phyloP scores from a whole-genome alignment of 2,329 filamentous ascomycete genomes.

The Aureobasidium namibiae region DNA sequence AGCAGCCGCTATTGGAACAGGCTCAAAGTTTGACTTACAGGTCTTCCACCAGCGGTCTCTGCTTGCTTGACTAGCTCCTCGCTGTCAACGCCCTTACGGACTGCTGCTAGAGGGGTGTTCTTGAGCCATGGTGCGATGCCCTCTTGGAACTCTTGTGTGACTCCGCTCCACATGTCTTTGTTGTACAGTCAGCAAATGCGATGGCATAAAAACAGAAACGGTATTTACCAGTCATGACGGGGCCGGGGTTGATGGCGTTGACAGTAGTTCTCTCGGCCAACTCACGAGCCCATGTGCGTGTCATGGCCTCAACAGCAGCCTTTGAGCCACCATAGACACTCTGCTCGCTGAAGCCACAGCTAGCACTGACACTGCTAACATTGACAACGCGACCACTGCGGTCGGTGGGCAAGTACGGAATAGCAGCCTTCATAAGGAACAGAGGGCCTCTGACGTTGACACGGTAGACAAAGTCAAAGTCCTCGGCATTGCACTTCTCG shows the following conservation, averaged over 20 bases:
- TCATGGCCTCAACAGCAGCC: conserved; percentile 60
- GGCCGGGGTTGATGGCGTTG: conserved; percentile 59
- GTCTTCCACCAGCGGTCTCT: conserved; percentile 45
- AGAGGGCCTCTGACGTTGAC: conserved; percentile 79
- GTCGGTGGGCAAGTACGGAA: conserved; percentile 60
- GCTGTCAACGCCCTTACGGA: conserved; percentile 53
- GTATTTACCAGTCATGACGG: conserved; percentile 61
- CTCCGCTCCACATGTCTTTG: conserved; percentile 51
- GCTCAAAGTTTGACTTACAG: conserved; percentile 33
- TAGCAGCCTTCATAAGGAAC: conserved; percentile 64
- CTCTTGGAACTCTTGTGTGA: conserved; percentile 49
- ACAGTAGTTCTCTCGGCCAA: conserved; percentile 54
- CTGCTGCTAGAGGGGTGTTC: conserved; percentile 56
- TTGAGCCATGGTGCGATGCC: conserved; percentile 53
- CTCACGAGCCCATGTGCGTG: conserved; percentile 58
- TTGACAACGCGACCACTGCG: conserved; percentile 59
- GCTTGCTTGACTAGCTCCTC: conserved; percentile 43
- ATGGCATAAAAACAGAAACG: not conserved
- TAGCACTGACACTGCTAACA: conserved; percentile 50
- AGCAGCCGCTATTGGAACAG: not conserved
- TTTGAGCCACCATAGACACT: conserved; percentile 59
- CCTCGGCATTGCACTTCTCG: conserved; percentile 52
- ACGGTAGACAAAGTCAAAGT: conserved; percentile 65
- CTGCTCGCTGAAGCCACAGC: conserved; percentile 50
- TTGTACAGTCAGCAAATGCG: not conserved